Evolutionary conservation across 345 rosid genomes (phyloP), one percentile per base, ranked within the genome.

Genomic region (Trapa bicornis): DNA sequence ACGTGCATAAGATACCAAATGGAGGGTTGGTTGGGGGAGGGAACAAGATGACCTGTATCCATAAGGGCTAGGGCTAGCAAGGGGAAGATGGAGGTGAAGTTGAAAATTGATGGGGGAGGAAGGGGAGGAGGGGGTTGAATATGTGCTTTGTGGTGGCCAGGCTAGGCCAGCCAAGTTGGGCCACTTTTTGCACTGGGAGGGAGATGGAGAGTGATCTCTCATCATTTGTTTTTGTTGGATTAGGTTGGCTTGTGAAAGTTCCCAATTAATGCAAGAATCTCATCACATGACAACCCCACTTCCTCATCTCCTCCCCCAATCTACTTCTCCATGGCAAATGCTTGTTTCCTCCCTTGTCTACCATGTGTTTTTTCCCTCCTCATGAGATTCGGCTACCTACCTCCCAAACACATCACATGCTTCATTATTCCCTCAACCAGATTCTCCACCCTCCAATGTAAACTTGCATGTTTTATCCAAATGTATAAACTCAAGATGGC

Each of bases 321-420:
- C 63, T 38, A 32, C 29, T 58, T 58, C 32, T 32, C 63, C 12
- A 33, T 22, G 35, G 38, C 61, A 33, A 32, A 15, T 9, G 37
- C 35, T 58, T 0, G 8, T 58, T 58, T 3, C 54, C 54, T 22
- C 29, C 29, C 29, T 22, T 22, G 29, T 22, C 29, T 22, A 22
- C 29, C 29, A 22, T 22, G 29, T 22, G 29, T 22, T 22, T 22
- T 22, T 67, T 58, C 35, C 63, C 16, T 6, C 37, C n/a, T 47
- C 43, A 42, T 15, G 22, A 68, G 76, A 77, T 77, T 79, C 64
- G 80, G 77, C 69, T 77, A 79, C 87, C 82, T 65, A 84, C 83
- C 82, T 73, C 69, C 77, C 81, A 76, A 79, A 84, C 85, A 84
- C 65, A 47, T 74, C 85, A 81, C 85, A 77, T 84, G 83, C 16